phyloP scores from a whole-genome alignment of 2,329 filamentous ascomycete species.

The Epichloe scottii region DNA sequence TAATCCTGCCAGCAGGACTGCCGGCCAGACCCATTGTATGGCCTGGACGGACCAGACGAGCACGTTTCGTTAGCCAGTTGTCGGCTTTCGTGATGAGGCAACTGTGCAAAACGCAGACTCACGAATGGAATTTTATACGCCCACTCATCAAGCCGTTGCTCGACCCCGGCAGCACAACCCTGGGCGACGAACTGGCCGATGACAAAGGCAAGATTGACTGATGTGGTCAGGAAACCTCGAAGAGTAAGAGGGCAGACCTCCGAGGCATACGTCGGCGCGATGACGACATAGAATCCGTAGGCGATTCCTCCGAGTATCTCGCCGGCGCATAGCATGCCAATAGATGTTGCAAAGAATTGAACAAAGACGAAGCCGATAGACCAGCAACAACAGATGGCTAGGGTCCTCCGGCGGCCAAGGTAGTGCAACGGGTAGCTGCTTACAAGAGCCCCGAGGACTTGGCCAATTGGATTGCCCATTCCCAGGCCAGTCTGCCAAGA shows the following conservation, averaged over 20 bases:
- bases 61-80: not conserved
- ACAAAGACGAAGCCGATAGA: constrained; percentile 45
- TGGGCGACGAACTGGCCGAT: constrained; percentile 46
- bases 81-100: not conserved
- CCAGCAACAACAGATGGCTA: constrained; percentile 29
- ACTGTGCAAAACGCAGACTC: not conserved
- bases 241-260: constrained; percentile 48
- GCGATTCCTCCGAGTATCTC: constrained; percentile 50
- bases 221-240: constrained; percentile 44
- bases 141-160: constrained; percentile 29
- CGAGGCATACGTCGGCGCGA: constrained; percentile 45
- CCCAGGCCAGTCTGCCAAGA: constrained; percentile 36
- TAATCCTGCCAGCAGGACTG: constrained; percentile 30
- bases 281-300: constrained; percentile 47
- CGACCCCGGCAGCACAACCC: constrained; percentile 30
- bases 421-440: constrained; percentile 20
- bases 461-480: constrained; percentile 32
- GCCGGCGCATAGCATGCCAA: constrained; percentile 43
- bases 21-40: constrained; percentile 38
- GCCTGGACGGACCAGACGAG: constrained; percentile 14
- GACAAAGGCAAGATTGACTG: constrained; percentile 50
- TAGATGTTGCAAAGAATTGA: constrained; percentile 47
- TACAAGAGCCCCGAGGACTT: constrained; percentile 30
- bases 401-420: constrained; percentile 32
- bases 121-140: constrained; percentile 25